Evolutionary conservation across 2,329 filamentous ascomycete species (phyloP).

Genomic region (Fusarium paranaense): DNA sequence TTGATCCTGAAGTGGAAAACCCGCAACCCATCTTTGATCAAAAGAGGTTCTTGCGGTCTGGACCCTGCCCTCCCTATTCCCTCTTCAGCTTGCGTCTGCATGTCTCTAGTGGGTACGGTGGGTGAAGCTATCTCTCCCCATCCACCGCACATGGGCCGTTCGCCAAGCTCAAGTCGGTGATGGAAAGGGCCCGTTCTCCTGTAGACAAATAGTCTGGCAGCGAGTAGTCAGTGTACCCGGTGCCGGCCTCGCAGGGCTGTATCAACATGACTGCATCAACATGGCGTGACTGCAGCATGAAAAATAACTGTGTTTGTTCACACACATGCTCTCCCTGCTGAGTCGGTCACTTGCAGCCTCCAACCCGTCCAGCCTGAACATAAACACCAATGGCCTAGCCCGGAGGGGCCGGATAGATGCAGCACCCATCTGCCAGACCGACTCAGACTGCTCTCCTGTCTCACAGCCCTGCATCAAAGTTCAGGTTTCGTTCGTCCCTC

Average conservation of each 20-base stretch:
- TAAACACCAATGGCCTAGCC: constrained; percentile 28
- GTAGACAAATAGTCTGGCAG: constrained; percentile 18
- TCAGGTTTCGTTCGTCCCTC: constrained; percentile 5
- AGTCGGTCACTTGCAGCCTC: constrained; percentile 30
- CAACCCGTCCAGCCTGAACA: constrained; percentile 16
- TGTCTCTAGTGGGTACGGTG: constrained; percentile 22
- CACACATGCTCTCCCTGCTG: constrained; percentile 22
- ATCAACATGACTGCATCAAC: constrained; percentile 35
- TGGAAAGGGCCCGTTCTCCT: constrained; percentile 18
- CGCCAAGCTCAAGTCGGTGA: constrained; percentile 28
- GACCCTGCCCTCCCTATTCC: constrained; percentile 9
- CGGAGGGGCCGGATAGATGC: constrained; percentile 26
- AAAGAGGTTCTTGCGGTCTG: constrained; percentile 25
- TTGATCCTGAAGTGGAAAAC: constrained; percentile 29
- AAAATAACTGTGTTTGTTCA: constrained; percentile 11
- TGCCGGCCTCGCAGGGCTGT: constrained; percentile 2
- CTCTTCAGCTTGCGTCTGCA: constrained; percentile 16
- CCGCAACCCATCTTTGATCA: constrained; percentile 13
- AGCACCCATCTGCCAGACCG: constrained; percentile 24
- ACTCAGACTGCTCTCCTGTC: constrained; percentile 5
- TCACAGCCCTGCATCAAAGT: constrained; percentile 9
- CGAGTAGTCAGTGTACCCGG: constrained; percentile 25
- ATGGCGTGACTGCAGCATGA: constrained; percentile 35
- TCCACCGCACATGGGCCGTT: constrained; percentile 21
- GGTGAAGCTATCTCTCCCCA: constrained; percentile 14